Conservation (phyloP, 441 rosid genomes). For the Eugenia klotzschiana region DNA sequence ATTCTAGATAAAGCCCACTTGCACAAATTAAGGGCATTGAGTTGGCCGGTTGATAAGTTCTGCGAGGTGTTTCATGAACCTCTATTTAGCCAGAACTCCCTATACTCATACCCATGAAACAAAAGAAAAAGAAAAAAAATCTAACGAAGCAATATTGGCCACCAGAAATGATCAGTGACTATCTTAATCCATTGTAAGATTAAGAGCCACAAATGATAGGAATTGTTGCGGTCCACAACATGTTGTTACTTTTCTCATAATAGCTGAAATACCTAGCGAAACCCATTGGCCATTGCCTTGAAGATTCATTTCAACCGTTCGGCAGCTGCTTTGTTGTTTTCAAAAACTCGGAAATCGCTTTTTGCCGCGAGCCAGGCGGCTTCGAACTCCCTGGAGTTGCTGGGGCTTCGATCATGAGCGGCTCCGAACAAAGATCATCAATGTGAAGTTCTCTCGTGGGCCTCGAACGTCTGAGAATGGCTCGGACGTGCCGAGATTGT, state of each 20-base stretch:
- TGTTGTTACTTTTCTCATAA: too few species aligned
- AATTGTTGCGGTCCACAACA: too few species aligned
- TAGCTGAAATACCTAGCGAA: neutral
- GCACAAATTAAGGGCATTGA: neutral
- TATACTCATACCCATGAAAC: neutral
- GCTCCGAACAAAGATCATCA: neutral
- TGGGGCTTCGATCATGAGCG: neutral
- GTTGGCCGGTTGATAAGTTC: neutral
- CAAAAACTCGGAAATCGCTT: neutral
- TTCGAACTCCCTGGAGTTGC: neutral
- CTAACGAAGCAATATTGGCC: too few species aligned
- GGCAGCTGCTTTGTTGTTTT: neutral
- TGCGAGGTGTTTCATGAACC: neutral
- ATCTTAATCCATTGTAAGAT: too few species aligned
- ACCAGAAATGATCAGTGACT: too few species aligned
- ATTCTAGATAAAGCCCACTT: neutral
- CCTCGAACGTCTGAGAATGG: neutral
- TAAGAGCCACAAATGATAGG: too few species aligned
- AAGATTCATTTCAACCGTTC: neutral
- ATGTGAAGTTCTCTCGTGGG: neutral
- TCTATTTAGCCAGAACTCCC: neutral
- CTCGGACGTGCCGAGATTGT: neutral
- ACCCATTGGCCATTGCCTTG: neutral
- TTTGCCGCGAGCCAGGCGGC: neutral
- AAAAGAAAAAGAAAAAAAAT: too few species aligned